These are phyloP conservation scores for Aspergillus intermedius DNA, from an alignment of 2,329 filamentous ascomycete genomes.

Conservation along the genomic window DNA sequence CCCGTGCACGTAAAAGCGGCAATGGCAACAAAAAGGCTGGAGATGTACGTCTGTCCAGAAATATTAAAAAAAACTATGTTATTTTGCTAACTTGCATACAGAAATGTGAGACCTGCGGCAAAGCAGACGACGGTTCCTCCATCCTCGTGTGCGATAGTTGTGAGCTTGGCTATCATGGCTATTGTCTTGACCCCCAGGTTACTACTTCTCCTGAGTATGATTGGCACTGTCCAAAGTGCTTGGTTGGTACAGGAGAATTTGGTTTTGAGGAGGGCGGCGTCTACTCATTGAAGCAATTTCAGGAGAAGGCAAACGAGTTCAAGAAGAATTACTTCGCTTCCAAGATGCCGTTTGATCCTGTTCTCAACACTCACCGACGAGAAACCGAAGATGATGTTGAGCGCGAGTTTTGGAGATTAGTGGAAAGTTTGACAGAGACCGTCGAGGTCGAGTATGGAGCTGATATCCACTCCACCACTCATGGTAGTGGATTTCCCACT, in stretches of 20 bases:
- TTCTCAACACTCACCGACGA: constrained; percentile 70
- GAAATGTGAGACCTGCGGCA: constrained; percentile 83
- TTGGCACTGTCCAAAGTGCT: constrained; percentile 92
- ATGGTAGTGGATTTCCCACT: constrained; percentile 94
- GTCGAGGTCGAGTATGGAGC: constrained; percentile 98
- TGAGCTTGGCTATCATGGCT: constrained; percentile 78
- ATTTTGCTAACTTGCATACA: constrained; percentile 33
- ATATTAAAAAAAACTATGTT: constrained; percentile 6
- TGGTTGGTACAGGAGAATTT: constrained; percentile 94
- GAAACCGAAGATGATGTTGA: constrained; percentile 95
- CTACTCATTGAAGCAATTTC: constrained; percentile 92
- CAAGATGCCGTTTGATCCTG: constrained; percentile 80
- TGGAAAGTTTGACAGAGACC: constrained; percentile 87
- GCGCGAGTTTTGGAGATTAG: constrained; percentile 91
- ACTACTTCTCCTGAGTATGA: constrained; percentile 72
- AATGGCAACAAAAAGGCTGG: constrained; percentile 51
- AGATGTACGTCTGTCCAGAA: constrained; percentile 41
- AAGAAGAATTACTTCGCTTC: constrained; percentile 89
- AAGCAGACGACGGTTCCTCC: constrained; percentile 62
- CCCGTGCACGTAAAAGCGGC: constrained; percentile 50
- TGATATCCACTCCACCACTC: constrained; percentile 95
- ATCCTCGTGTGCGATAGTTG: constrained; percentile 86
- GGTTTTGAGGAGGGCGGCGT: constrained; percentile 95
- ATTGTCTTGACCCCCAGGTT: constrained; percentile 81
- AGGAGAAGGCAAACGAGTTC: constrained; percentile 91